Percentiles rank a stretch among this genome's conserved stretches.
phyloP scores from a whole-genome alignment of 2,329 filamentous ascomycete species.

The Alternaria dauci region DNA sequence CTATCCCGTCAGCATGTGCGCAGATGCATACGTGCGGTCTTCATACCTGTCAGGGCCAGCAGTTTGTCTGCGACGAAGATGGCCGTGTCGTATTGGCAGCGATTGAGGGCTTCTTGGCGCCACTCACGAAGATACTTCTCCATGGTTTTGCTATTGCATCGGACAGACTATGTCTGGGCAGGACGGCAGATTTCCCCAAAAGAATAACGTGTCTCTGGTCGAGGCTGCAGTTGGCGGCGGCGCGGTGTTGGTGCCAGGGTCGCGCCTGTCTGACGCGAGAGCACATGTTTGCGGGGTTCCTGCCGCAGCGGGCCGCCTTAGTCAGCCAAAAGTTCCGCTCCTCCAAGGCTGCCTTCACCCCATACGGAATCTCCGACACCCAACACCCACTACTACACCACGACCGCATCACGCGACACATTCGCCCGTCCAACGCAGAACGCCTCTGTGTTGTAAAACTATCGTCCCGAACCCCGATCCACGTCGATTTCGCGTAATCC shows the following conservation, averaged over 20 bases:
- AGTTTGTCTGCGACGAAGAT: conserved; percentile 98
- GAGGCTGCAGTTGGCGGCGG: conserved; percentile 3
- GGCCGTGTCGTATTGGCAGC: conserved; percentile 94
- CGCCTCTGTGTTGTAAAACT: neutral
- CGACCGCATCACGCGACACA: neutral
- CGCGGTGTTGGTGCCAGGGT: conserved; percentile 13
- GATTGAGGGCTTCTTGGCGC: conserved; percentile 94
- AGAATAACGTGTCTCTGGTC: conserved; percentile 1
- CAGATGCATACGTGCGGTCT: neutral
- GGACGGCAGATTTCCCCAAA: neutral
- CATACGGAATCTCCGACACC: neutral
- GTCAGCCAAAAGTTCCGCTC: conserved; percentile 21
- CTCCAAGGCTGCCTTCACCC: conserved; percentile 13
- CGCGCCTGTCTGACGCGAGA: conserved; percentile 30
- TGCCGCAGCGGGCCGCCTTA: conserved; percentile 20
- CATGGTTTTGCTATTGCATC: conserved; percentile 64
- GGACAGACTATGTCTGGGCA: neutral
- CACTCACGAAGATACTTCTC: conserved; percentile 92
- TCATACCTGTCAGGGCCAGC: conserved; percentile 86
- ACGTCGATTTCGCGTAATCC: conserved; percentile 1
- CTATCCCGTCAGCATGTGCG: conserved; percentile 20
- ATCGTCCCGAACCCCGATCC: neutral
- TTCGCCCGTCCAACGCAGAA: neutral
- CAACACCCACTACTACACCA: neutral
- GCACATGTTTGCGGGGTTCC: conserved; percentile 30